Conservation (phyloP, 1,284 basidiomycete species). For the Ceraceosorus guamensis region DNA sequence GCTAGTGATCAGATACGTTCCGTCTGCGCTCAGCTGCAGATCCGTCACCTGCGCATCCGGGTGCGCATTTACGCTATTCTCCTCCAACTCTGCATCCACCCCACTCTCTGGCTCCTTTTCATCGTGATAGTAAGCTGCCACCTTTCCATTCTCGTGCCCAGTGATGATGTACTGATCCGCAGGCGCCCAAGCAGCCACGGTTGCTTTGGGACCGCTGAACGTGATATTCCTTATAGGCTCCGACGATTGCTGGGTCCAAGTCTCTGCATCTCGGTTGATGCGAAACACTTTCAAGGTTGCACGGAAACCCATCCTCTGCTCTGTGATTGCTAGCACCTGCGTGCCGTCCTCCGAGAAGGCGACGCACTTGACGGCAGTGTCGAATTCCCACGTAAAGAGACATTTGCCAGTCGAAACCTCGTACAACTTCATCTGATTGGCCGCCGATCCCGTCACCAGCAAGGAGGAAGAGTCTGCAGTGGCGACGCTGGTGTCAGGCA, state of each 20-base stretch:
- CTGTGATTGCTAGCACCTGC: slow-evolving; percentile 73
- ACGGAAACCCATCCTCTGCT: slow-evolving; percentile 81
- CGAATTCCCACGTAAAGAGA: slow-evolving; percentile 76
- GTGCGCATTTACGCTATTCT: slow-evolving; percentile 56
- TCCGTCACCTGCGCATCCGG: slow-evolving; percentile 58
- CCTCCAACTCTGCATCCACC: slow-evolving; percentile 75
- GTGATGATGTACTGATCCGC: slow-evolving; percentile 76
- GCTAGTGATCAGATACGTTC: slow-evolving; percentile 90
- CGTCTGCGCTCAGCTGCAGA: slow-evolving; percentile 80
- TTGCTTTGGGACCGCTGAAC: slow-evolving; percentile 62
- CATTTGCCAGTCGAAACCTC: slow-evolving; percentile 81
- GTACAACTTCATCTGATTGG: slow-evolving; percentile 91
- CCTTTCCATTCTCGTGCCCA: slow-evolving; percentile 91
- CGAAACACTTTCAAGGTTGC: slow-evolving; percentile 69
- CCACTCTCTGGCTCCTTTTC: slow-evolving; percentile 44
- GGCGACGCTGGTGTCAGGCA: neutral
- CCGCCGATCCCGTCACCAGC: slow-evolving; percentile 74
- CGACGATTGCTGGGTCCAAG: slow-evolving; percentile 35
- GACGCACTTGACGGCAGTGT: slow-evolving; percentile 92
- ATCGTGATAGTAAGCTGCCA: slow-evolving; percentile 52
- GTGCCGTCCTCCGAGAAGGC: slow-evolving; percentile 69
- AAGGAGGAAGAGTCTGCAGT: slow-evolving; percentile 69
- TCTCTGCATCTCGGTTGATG: slow-evolving; percentile 53
- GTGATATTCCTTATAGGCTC: slow-evolving; percentile 46
- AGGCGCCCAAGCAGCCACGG: slow-evolving; percentile 83